These are phyloP conservation scores for Cutaneotrichosporon cavernicola DNA, from an alignment of 1,284 basidiomycete genomes.

Conservation along the genomic window DNA sequence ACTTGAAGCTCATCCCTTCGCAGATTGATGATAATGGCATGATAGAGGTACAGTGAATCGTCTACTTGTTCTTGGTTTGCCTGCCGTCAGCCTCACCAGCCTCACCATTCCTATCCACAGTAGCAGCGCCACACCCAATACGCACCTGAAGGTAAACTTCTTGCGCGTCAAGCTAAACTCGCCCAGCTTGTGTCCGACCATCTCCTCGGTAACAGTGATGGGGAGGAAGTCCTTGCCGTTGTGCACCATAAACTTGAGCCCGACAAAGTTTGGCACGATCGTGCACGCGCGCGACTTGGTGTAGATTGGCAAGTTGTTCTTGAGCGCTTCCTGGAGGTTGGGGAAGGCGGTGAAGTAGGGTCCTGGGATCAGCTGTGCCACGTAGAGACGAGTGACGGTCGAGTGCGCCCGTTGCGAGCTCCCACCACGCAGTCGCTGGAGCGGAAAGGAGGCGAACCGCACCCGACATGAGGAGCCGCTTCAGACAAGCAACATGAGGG, in stretches of 20 bases:
- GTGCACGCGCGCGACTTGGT: slow-evolving; percentile 89
- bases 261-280: slow-evolving; percentile 91
- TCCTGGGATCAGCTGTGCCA: slow-evolving; percentile 57
- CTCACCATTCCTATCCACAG: neutral
- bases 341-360: slow-evolving; percentile 95
- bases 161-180: slow-evolving; percentile 87
- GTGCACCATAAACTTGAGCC: slow-evolving; percentile 85
- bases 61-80: slow-evolving; percentile 30
- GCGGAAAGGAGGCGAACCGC: too few species aligned
- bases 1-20: neutral
- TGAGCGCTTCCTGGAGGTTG: slow-evolving; percentile 76
- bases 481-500: too few species aligned
- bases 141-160: slow-evolving; percentile 55
- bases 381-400: neutral
- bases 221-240: slow-evolving; percentile 90
- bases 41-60: slow-evolving; percentile 13
- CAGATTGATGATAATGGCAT: slow-evolving; percentile 12
- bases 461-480: too few species aligned
- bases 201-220: slow-evolving; percentile 86
- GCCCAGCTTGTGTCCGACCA: slow-evolving; percentile 97
- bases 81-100: slow-evolving; percentile 19
- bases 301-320: slow-evolving; percentile 79
- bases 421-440: too few species aligned
- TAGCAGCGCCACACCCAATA: slow-evolving; percentile 6
- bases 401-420: neutral